Evolutionary conservation across 78 protist genomes (phyloP).

Genomic region (Emiliania huxleyi): DNA sequence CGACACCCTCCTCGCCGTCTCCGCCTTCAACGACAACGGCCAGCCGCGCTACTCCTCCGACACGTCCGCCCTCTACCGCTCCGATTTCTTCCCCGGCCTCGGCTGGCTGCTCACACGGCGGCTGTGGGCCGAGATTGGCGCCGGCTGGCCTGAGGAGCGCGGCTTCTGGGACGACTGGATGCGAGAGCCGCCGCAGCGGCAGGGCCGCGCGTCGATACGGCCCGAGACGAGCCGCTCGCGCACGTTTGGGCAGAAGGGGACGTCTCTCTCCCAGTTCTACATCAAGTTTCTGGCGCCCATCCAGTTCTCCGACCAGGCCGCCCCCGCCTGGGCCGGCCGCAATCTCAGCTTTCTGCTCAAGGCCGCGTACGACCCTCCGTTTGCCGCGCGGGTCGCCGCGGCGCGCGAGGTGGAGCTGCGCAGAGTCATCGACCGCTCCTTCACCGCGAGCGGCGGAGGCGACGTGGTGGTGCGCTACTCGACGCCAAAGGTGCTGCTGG

Average conservation of each 20-base stretch:
- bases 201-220: conserved; percentile 38
- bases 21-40: conserved; percentile 89
- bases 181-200: conserved; percentile 56
- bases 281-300: conserved; percentile 48
- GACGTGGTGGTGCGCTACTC: neutral
- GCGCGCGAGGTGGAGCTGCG: neutral
- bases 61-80: conserved; percentile 60
- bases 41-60: conserved; percentile 11
- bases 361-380: neutral
- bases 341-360: neutral
- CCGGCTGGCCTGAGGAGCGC: conserved; percentile 64
- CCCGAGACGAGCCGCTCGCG: conserved; percentile 61
- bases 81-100: conserved; percentile 87
- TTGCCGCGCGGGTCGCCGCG: neutral
- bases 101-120: conserved; percentile 81
- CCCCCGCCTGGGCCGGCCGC: neutral
- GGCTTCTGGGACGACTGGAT: conserved; percentile 92
- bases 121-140: conserved; percentile 72
- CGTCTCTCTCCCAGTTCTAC: conserved; percentile 59
- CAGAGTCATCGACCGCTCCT: neutral
- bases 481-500: neutral
- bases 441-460: neutral
- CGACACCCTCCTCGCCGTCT: conserved; percentile 65
- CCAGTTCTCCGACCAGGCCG: conserved; percentile 15
- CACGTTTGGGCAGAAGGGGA: conserved; percentile 77